Percentiles rank a stretch among this genome's conserved stretches.
Conservation (phyloP, 768 basidiomycete genomes). For the Lactarius evosmus region DNA sequence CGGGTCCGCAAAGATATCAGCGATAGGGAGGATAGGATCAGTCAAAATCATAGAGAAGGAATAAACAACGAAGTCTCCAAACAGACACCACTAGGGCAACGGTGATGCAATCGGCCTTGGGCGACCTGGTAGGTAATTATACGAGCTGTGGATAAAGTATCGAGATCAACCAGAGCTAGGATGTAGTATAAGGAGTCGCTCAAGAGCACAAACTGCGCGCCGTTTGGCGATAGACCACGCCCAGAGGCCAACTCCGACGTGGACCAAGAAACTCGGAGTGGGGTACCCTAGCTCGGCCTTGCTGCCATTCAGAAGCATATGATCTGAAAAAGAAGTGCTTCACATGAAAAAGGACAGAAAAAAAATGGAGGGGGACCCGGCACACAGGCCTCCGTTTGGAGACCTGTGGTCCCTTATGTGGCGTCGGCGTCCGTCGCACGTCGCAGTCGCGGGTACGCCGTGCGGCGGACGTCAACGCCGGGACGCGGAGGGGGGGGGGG, state of each 20-base stretch:
- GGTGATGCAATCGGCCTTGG: neutral
- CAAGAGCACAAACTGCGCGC: neutral
- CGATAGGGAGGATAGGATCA: neutral
- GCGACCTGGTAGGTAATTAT: neutral
- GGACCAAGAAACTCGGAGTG: neutral
- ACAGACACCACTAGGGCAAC: neutral
- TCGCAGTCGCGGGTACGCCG: slow-evolving; percentile 22
- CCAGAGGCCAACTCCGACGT: neutral
- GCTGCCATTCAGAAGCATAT: neutral
- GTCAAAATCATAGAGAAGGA: neutral
- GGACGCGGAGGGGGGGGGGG: slow-evolving; percentile 15
- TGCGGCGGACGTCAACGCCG: slow-evolving; percentile 10
- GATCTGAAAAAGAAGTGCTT: slow-evolving; percentile 18
- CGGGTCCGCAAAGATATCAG: neutral
- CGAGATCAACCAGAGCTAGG: neutral
- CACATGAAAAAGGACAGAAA: slow-evolving; percentile 4
- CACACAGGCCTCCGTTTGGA: slow-evolving; percentile 15
- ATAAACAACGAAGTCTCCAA: neutral
- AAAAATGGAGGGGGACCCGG: neutral
- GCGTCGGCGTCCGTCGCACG: slow-evolving; percentile 12
- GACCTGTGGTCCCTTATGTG: slow-evolving; percentile 11
- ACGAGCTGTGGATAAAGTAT: neutral
- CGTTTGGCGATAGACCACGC: neutral
- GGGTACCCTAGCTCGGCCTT: neutral
- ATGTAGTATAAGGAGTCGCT: neutral